A percentile compares a stretch with the other conserved stretches of the same genome.
Conservation (phyloP, 2,329 filamentous ascomycete species). For the Ceratocystis variospora region DNA sequence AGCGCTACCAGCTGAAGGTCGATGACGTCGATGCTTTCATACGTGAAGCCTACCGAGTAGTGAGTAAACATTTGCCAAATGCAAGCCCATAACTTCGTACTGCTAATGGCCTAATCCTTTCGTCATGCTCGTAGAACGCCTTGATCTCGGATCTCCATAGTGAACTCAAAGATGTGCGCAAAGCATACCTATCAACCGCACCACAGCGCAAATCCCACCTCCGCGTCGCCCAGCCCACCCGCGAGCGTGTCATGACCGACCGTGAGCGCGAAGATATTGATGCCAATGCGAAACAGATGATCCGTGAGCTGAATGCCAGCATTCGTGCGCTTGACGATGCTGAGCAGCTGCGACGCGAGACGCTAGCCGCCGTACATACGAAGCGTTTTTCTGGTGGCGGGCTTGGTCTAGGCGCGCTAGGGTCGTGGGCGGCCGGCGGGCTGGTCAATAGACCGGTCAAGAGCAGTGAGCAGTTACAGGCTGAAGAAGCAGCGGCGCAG, state of each 20-base stretch:
- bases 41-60: conserved; percentile 87
- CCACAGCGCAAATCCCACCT: conserved; percentile 39
- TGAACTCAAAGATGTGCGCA: conserved; percentile 71
- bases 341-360: conserved; percentile 67
- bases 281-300: conserved; percentile 68
- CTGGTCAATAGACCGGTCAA: conserved; percentile 35
- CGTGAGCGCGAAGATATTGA: conserved; percentile 76
- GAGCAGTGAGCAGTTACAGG: conserved; percentile 51
- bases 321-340: conserved; percentile 70
- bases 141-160: conserved; percentile 68
- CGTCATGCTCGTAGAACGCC: conserved; percentile 46
- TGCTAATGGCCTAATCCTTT: not conserved
- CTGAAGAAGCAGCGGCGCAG: conserved; percentile 56
- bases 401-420: conserved; percentile 41
- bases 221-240: not conserved
- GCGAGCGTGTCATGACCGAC: conserved; percentile 52
- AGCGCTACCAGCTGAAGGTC: conserved; percentile 29
- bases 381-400: conserved; percentile 51
- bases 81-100: not conserved
- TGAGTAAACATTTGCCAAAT: conserved; percentile 31
- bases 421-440: conserved; percentile 55
- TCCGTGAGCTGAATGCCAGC: conserved; percentile 70
- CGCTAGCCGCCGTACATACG: conserved; percentile 53
- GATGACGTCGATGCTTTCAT: conserved; percentile 68
- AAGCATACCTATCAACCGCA: conserved; percentile 78